A percentile compares a stretch with the other conserved stretches of the same genome.
Conservation (phyloP, 148 eudicot genomes). For the Euryodendron excelsum region DNA sequence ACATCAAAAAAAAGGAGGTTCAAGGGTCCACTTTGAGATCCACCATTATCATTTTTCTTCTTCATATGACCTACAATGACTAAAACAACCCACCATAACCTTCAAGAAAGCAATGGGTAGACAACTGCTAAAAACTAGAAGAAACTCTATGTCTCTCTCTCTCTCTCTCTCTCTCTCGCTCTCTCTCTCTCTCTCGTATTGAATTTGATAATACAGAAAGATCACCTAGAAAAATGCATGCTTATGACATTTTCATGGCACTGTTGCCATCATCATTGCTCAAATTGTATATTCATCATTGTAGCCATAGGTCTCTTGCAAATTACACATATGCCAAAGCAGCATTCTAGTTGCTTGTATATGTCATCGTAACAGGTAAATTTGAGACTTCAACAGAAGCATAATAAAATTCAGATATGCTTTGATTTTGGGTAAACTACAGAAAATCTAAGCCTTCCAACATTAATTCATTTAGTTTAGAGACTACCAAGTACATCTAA, state of each 20-base stretch:
- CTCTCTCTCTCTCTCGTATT: no score
- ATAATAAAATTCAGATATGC: no score
- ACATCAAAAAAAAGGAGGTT: not conserved
- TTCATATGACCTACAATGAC: not conserved
- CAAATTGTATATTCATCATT: not conserved
- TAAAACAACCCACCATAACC: not conserved
- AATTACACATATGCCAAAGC: not conserved
- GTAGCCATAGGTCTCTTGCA: not conserved
- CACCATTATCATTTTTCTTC: conserved; percentile 1
- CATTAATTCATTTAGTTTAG: no score
- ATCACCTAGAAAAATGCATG: not conserved
- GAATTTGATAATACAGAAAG: not conserved
- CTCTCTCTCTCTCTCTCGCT: no score
- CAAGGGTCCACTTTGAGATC: conserved; percentile 10
- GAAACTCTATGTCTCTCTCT: no score
- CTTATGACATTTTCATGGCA: not conserved
- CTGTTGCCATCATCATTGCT: conserved; percentile 4
- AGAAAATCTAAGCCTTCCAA: no score
- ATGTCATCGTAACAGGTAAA: no score
- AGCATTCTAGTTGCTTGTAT: not conserved
- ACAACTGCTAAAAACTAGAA: not conserved
- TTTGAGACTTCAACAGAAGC: no score
- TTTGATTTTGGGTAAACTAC: no score
- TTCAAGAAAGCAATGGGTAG: not conserved
- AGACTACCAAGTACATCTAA: no score